Evolutionary conservation across 2,329 filamentous ascomycete species (phyloP).

Genomic region (Emericellopsis cladophorae): DNA sequence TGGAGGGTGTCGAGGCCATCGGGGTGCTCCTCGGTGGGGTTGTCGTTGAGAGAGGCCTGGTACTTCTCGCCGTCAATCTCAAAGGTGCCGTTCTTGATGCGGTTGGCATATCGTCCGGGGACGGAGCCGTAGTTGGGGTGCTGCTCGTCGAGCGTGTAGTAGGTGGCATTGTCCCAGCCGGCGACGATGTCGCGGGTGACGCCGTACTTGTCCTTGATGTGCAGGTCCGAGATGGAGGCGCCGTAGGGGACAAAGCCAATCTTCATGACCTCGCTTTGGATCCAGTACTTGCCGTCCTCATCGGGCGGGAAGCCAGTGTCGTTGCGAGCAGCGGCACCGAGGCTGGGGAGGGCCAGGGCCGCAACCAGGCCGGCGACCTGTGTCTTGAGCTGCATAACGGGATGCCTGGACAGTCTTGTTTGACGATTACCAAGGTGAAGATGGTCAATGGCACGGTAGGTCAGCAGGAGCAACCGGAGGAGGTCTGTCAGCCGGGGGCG

Average conservation of each 20-base stretch:
- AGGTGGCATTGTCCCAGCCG: constrained; percentile 64
- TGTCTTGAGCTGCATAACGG: constrained; percentile 8
- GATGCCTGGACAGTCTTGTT: too few relatives aligned
- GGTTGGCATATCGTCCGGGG: constrained; percentile 68
- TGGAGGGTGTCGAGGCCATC: constrained; percentile 53
- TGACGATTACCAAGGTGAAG: too few relatives aligned
- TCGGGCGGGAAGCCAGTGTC: constrained; percentile 26
- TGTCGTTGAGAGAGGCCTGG: constrained; percentile 50
- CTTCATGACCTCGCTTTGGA: constrained; percentile 52
- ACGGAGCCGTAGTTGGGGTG: constrained; percentile 64
- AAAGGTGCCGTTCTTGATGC: constrained; percentile 67
- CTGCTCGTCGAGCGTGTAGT: constrained; percentile 50
- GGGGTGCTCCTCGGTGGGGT: constrained; percentile 35
- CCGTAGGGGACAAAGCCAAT: constrained; percentile 64
- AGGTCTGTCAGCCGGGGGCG: too few relatives aligned
- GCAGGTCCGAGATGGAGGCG: constrained; percentile 58
- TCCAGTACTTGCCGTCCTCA: constrained; percentile 57
- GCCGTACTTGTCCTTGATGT: constrained; percentile 57
- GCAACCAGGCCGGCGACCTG: constrained; percentile 6
- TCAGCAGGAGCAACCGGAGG: too few relatives aligned
- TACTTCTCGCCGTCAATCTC: constrained; percentile 50
- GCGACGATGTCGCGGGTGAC: constrained; percentile 57
- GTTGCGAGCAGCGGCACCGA: constrained; percentile 3
- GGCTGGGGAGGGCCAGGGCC: constrained; percentile 7
- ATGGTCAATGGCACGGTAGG: too few relatives aligned